Evolutionary conservation across 768 basidiomycete genomes (phyloP).

Genomic region (Ephemerocybe angulata): DNA sequence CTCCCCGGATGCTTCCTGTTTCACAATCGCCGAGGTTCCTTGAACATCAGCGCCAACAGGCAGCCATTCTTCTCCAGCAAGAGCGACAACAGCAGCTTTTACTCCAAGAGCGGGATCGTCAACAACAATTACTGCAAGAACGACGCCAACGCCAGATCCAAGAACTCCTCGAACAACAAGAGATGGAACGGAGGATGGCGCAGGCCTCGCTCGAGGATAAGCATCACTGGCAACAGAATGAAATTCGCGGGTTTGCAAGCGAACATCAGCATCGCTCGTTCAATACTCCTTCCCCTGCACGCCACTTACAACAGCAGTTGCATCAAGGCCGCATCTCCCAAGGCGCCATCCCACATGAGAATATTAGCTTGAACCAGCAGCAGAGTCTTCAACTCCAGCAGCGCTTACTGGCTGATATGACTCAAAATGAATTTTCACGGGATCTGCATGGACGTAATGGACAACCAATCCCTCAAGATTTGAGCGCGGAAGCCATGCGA

Average conservation of each 20-base stretch:
- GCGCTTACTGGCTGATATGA: conserved; percentile 70
- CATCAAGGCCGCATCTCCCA: conserved; percentile 43
- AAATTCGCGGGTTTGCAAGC: conserved; percentile 58
- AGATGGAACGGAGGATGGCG: conserved; percentile 6
- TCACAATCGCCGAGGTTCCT: conserved; percentile 79
- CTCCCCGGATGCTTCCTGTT: conserved; percentile 69
- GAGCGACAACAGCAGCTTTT: conserved; percentile 20
- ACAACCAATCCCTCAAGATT: conserved; percentile 47
- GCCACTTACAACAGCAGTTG: conserved; percentile 36
- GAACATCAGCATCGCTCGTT: conserved; percentile 64
- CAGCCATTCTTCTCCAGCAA: conserved; percentile 29
- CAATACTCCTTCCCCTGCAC: conserved; percentile 25
- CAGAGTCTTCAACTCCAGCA: conserved; percentile 74
- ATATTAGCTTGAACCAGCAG: conserved; percentile 33
- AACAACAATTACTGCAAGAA: conserved; percentile 7
- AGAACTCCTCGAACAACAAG: conserved; percentile 12
- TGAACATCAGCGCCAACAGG: conserved; percentile 68
- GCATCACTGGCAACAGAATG: conserved; percentile 42
- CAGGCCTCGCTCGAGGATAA: conserved; percentile 9
- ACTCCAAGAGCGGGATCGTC: conserved; percentile 8
- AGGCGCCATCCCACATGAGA: conserved; percentile 37
- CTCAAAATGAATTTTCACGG: conserved; percentile 63
- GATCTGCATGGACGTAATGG: conserved; percentile 55
- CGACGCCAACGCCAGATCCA: conserved; percentile 10
- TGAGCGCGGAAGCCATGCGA: conserved; percentile 76